Base-by-base conservation (phyloP, 2,329 filamentous ascomycete species). In the Alternaria brassicicola region DNA sequence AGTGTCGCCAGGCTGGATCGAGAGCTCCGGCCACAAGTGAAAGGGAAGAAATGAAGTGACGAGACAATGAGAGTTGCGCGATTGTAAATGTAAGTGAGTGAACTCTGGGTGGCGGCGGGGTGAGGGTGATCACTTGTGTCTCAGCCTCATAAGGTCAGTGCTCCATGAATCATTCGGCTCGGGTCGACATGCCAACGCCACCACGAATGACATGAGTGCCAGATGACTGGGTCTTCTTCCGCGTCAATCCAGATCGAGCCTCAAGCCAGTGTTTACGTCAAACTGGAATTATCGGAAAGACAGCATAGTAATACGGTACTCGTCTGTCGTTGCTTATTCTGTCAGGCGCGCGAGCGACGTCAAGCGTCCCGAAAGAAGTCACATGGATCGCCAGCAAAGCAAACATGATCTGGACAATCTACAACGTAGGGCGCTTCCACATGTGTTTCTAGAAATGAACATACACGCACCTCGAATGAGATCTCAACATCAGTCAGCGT, bases 91-190 rank as follows among this genome's bases (percentile, higher is more conserved):
- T 64, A 53, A 51, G 35, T 56, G 43, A 52, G 45, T 38, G 58
- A 49, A 21, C 47, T 54, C 6, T 45, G 52, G 52, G 50, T 53
- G 38, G 54, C 61, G 63, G 63, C 55, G 64, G 62, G 58, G 61
- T 58, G 54, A 47, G 25, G 55, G 54, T 55, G 52, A 63, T 47
- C 49, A 36, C 17, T 33, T 15, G 46, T 41, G 55, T 58, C 50
- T 62, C 59, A 66, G 61, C 59, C 59, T 59, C 59, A 57, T 17
- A 33, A 23, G 59, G 61, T 52, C 58, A 46, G 49, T 55, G 61
- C 58, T 54, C 38, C 15, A 49, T 58, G 48, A 43, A 30, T 51
- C 31, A 64, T 57, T 55, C 51, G 52, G 19, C 38, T 62, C 48
- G 52, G 55, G 55, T 55, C 59, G 61, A 56, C 47, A 55, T 57